Evolutionary conservation across 179 eudicot species (phyloP), one percentile per base, ranked within the genome.

Genomic region (Beta lomatogona): DNA sequence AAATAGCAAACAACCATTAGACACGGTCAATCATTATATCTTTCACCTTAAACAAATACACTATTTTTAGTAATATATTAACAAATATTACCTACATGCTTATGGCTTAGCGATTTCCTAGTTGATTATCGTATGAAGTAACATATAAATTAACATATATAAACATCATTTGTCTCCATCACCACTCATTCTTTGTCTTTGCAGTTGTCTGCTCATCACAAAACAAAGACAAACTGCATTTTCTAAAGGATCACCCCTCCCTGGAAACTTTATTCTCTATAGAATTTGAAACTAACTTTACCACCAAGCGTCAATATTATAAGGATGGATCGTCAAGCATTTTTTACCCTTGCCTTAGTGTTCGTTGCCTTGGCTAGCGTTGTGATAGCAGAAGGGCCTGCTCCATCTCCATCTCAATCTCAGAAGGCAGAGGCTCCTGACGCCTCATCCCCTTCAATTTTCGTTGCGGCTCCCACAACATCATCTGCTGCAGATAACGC

Each of bases 321-420:
- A 45, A n/a, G 31, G 65, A 87, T 84, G 89, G 87, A 86, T 8
- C 82, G 82, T 41, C 82, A 82, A 73, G 28, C 25, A 69, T 44
- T 44, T 6, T 7, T 69, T 44, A 45, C 45, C 19, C 61, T 84
- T n/a, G 84, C 82, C 11, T 69, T 84, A 58, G 18, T 83, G 31
- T 46, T 83, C 19, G 60, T 80, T 13, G 82, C 82, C 71, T 16
- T 86, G 13, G 79, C 69, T 19, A 53, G 67, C 21, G 6, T 50
- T 19, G 79, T 77, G 3, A 52, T 80, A 25, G 73, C 85, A 0
- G 67, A 85, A 3, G 54, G 58, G 16, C 80, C 88, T 0, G 59
- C 69, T 6, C 9, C 77, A 28, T 52, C 83, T 2, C 78, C 86
- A 28, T 79, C 84, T 25, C 28, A 25, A 25, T 25, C 28, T 0